Percentiles rank a stretch among this genome's conserved stretches.
These are phyloP conservation scores for Trypanosoma grayi DNA, from an alignment of 208 protist genomes.

Conservation along the genomic window DNA sequence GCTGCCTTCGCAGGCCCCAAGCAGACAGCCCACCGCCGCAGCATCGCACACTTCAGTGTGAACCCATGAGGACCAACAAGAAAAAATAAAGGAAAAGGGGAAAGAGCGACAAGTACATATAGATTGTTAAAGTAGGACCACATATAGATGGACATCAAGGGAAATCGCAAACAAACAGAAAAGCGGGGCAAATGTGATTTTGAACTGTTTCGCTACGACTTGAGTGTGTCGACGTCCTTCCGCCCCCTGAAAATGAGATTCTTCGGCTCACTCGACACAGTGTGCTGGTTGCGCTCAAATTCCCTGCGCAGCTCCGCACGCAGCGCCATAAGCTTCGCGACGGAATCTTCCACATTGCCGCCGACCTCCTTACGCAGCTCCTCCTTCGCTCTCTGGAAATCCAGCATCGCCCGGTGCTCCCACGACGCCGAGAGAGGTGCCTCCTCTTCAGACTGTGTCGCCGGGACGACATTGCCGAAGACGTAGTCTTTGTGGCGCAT, in stretches of 20 bases:
- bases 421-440: conserved; percentile 41
- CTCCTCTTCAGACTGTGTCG: conserved; percentile 36
- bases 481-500: conserved; percentile 83
- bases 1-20: too few relatives aligned
- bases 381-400: conserved; percentile 72
- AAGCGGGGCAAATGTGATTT: too few relatives aligned
- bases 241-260: conserved; percentile 55
- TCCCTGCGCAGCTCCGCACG: conserved; percentile 32
- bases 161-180: conserved; percentile 17
- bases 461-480: conserved; percentile 61
- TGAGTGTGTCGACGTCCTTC: conserved; percentile 34
- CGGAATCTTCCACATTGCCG: conserved; percentile 59
- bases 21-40: conserved; percentile 30
- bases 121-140: conserved; percentile 6
- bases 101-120: not conserved
- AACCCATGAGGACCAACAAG: too few relatives aligned
- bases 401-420: conserved; percentile 54
- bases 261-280: conserved; percentile 35
- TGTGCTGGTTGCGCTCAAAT: conserved; percentile 30
- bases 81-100: not conserved
- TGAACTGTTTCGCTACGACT: conserved; percentile 20
- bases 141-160: conserved; percentile 6
- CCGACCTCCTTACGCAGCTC: conserved; percentile 65
- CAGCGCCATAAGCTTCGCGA: conserved; percentile 62
- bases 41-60: conserved; percentile 22